These are phyloP conservation scores for Moniliophthora roreri DNA, from an alignment of 1,284 basidiomycete genomes.

Conservation along the genomic window DNA sequence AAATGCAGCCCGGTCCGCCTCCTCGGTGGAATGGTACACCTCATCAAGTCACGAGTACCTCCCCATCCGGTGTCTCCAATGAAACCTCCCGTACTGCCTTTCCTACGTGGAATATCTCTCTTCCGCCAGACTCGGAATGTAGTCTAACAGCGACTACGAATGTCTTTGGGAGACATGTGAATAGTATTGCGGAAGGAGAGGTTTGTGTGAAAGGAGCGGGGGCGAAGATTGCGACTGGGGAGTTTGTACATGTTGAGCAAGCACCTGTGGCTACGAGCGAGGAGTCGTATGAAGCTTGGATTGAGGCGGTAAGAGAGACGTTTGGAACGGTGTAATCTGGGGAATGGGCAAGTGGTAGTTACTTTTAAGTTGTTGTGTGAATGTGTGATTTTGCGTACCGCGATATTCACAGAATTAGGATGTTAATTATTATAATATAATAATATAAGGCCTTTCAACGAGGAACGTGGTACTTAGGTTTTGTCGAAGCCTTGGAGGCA, in stretches of 20 bases:
- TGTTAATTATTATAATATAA: too few species aligned
- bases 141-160: slow-evolving; percentile 40
- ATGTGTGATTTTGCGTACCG: too few species aligned
- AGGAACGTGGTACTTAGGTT: too few species aligned
- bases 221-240: slow-evolving; percentile 27
- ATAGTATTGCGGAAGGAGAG: slow-evolving; percentile 27
- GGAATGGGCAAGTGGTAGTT: too few species aligned
- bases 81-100: slow-evolving; percentile 28
- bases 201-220: slow-evolving; percentile 32
- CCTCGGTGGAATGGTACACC: slow-evolving; percentile 24
- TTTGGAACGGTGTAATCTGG: too few species aligned
- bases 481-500: too few species aligned
- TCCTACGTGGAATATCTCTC: slow-evolving; percentile 32
- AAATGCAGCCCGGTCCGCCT: slow-evolving; percentile 16
- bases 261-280: slow-evolving; percentile 21
- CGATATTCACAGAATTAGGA: too few species aligned
- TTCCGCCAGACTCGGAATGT: slow-evolving; percentile 38
- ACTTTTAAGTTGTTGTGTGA: too few species aligned
- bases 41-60: slow-evolving; percentile 24
- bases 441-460: too few species aligned
- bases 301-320: slow-evolving; percentile 27
- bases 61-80: slow-evolving; percentile 35
- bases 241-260: slow-evolving; percentile 45
- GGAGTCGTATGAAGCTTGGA: slow-evolving; percentile 31
- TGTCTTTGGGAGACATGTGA: slow-evolving; percentile 41